A percentile compares a stretch with the other conserved stretches of the same genome.
Evolutionary conservation across 2,329 filamentous ascomycete genomes (phyloP).

Genomic region (Cephalotrichum gorgonifer): DNA sequence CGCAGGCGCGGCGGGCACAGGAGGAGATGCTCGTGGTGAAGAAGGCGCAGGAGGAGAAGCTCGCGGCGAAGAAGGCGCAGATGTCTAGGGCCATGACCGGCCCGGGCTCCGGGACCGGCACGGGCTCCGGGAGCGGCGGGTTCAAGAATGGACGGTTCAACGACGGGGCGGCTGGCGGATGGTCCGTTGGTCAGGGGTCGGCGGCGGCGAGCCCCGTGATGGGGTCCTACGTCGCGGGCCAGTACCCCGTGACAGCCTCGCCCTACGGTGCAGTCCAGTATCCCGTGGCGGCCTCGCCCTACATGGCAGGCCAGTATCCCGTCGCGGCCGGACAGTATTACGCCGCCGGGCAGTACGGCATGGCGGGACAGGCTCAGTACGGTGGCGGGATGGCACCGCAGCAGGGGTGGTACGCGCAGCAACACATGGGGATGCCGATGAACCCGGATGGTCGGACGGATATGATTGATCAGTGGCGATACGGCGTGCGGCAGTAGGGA

Average conservation of each 20-base stretch:
- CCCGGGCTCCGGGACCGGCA: conserved; percentile 13
- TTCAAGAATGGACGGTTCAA: conserved; percentile 45
- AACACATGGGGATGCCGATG: conserved; percentile 7
- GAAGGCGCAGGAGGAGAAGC: conserved; percentile 33
- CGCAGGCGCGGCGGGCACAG: conserved; percentile 26
- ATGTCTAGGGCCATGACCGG: conserved; percentile 32
- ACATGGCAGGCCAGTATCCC: too few relatives aligned
- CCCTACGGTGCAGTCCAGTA: too few relatives aligned
- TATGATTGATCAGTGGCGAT: conserved; percentile 31
- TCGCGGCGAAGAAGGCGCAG: conserved; percentile 36
- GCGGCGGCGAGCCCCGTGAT: too few relatives aligned
- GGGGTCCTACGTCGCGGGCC: too few relatives aligned
- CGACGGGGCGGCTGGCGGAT: conserved; percentile 39
- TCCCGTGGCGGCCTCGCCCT: too few relatives aligned
- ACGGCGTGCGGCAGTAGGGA: conserved; percentile 20
- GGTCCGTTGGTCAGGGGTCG: too few relatives aligned
- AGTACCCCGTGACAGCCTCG: too few relatives aligned
- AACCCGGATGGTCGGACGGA: conserved; percentile 11
- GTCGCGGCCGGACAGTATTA: too few relatives aligned
- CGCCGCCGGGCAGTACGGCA: too few relatives aligned
- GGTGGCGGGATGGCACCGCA: too few relatives aligned
- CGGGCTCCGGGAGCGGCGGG: conserved; percentile 24
- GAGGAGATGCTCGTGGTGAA: conserved; percentile 29
- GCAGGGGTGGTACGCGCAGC: too few relatives aligned
- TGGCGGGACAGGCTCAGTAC: too few relatives aligned